These are phyloP conservation scores for Cercospora sp. DNA, from an alignment of 2,329 filamentous ascomycete genomes.

Conservation along the genomic window DNA sequence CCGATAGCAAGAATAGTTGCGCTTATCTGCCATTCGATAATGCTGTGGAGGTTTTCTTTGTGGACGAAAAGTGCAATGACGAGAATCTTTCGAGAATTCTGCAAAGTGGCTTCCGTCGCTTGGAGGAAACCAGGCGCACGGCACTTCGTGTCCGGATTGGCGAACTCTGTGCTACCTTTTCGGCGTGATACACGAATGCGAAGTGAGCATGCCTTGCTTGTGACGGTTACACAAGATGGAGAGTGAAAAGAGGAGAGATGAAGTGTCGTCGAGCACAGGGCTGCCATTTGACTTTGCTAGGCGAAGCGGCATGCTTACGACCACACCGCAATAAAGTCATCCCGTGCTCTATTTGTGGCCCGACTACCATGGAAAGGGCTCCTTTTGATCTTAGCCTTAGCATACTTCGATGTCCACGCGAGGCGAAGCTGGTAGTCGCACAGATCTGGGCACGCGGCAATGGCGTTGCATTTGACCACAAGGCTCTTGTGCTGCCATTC, in stretches of 20 bases:
- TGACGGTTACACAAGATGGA: neutral
- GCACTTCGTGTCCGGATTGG: neutral
- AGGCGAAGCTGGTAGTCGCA: neutral
- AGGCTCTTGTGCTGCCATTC: neutral
- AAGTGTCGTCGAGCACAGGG: conserved; percentile 8
- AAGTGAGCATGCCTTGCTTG: conserved; percentile 5
- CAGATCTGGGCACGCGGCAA: neutral
- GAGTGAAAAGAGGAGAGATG: conserved; percentile 2
- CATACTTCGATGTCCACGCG: neutral
- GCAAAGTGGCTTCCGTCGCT: neutral
- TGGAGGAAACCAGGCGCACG: neutral
- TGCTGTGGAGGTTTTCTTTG: conserved; percentile 4
- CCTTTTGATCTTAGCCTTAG: neutral
- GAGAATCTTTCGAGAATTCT: neutral
- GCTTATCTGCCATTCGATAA: conserved; percentile 6
- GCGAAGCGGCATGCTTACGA: neutral
- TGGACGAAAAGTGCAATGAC: neutral
- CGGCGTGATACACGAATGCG: neutral
- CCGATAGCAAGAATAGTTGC: conserved; percentile 6
- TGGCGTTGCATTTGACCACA: neutral
- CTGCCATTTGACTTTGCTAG: conserved; percentile 1
- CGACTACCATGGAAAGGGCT: neutral
- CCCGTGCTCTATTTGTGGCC: neutral
- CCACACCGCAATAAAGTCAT: neutral
- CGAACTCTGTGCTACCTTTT: neutral